These are phyloP conservation scores for Didymella arachidicola DNA, from an alignment of 2,329 filamentous ascomycete species.

Conservation along the genomic window DNA sequence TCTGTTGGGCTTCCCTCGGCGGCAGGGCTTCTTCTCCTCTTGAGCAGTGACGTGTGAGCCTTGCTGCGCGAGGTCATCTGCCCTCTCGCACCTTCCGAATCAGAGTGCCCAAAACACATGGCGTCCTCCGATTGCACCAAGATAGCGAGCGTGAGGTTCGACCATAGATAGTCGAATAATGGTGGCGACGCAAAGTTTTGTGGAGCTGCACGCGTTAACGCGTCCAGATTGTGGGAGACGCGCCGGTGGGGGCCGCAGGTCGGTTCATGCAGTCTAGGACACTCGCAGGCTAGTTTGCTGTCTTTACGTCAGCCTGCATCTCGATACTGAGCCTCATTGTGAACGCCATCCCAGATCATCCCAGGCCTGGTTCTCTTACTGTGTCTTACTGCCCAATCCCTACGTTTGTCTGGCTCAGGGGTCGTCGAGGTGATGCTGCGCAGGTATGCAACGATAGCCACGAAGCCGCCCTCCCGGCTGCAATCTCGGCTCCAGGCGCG, in stretches of 20 bases:
- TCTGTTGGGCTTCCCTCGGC: background rate
- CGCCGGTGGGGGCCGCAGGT: conserved; percentile 24
- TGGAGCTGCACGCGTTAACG: conserved; percentile 7
- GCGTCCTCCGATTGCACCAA: conserved; percentile 4
- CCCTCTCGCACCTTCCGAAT: conserved; percentile 2
- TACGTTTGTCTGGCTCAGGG: background rate
- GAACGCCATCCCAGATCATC: conserved; percentile 14
- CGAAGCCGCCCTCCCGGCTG: conserved; percentile 41
- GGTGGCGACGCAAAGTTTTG: background rate
- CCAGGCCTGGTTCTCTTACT: background rate
- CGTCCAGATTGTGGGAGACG: conserved; percentile 14
- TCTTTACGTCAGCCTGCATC: conserved; percentile 34
- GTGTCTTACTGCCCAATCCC: background rate
- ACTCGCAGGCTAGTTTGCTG: conserved; percentile 17
- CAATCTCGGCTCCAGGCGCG: conserved; percentile 42
- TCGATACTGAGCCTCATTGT: conserved; percentile 17
- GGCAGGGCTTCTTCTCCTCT: conserved; percentile 11
- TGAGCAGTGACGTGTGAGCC: conserved; percentile 3
- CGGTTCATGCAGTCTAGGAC: conserved; percentile 13
- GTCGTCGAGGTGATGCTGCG: conserved; percentile 37
- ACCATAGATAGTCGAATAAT: conserved; percentile 2
- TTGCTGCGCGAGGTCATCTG: background rate
- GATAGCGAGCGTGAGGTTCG: background rate
- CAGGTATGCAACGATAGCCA: conserved; percentile 45
- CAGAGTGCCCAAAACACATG: conserved; percentile 13